Base-by-base conservation (phyloP, 2,329 filamentous ascomycete genomes). In the Aspergillus sp. region DNA sequence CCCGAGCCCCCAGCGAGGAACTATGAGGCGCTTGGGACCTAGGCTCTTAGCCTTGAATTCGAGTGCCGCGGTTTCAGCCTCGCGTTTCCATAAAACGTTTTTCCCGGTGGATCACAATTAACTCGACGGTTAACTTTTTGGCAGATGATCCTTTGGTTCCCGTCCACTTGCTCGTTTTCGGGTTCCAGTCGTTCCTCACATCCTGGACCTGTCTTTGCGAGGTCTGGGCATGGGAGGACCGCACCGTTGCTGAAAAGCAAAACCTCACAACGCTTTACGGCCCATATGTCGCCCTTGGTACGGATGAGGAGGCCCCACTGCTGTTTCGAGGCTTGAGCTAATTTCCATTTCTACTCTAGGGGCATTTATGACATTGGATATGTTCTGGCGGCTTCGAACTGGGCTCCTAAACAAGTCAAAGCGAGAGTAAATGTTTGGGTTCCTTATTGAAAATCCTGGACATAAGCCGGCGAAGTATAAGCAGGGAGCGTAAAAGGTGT, bases 151-250 rank as follows among this genome's bases (percentile, higher is more conserved):
- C 84, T 0, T 77, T 82, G 48, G 63, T 86, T 4, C 84, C 86
- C 0, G 71, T 89, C 0, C 81, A 86, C 51, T 75, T 89, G 1
- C 79, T 89, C 2, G 72, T 85, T 3, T 89, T 83, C 64, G 81
- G 83, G 0, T 70, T 84, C 9, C 80, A 88, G 66, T 83, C 85
- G 0, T 83, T 80, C 37, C 61, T 89, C 55, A 88, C 86, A 1
- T 88, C 87, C 0, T 66, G 83, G 42, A 83, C 84, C 0, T 89
- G 86, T 65, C 78, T 89, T 46, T 78, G 81, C 2, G 86, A 89
- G 56, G 84, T 83, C 63, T 73, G 82, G 71, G 78, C 76, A 61
- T 89, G 86, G 84, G 68, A 71, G 3, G 75, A 75, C 47, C 75
- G 81, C 30, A 73, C 74, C 0, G 61, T 68, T 1, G 68, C 65